Evolutionary conservation across 2,329 filamentous ascomycete species (phyloP).

Genomic region (Fusarium veterinarium): DNA sequence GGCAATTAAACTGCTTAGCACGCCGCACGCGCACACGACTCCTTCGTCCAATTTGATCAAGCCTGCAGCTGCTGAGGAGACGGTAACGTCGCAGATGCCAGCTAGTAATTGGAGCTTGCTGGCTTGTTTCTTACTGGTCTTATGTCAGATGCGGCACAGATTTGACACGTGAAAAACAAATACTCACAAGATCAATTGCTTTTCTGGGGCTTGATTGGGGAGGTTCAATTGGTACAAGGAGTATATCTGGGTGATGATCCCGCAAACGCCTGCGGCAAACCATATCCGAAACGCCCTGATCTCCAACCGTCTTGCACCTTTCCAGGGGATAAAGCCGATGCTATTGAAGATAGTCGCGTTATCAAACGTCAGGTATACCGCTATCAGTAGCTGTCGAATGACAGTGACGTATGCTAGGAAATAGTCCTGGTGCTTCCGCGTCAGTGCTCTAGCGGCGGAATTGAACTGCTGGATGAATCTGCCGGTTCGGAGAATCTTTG

Average conservation of each 20-base stretch:
- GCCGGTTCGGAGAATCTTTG: constrained; percentile 9
- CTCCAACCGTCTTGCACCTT: constrained; percentile 13
- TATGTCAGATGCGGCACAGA: constrained; percentile 11
- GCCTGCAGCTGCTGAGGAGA: constrained; percentile 20
- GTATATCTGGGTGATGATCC: constrained; percentile 13
- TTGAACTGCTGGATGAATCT: constrained; percentile 8
- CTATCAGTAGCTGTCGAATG: constrained; percentile 14
- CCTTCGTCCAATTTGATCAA: constrained; percentile 18
- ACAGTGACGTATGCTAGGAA: constrained; percentile 14
- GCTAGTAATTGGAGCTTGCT: constrained; percentile 6
- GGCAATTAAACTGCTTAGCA: constrained; percentile 16
- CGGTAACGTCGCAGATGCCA: constrained; percentile 8
- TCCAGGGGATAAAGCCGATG: constrained; percentile 26
- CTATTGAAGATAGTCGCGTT: constrained; percentile 23
- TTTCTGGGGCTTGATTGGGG: neutral
- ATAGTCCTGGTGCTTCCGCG: constrained; percentile 4
- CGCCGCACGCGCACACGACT: constrained; percentile 5
- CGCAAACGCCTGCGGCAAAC: constrained; percentile 6
- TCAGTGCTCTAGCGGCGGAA: neutral
- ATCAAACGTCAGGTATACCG: constrained; percentile 15
- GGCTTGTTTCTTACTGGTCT: constrained; percentile 5
- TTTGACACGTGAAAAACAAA: neutral
- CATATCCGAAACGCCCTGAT: constrained; percentile 15
- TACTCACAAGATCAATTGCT: constrained; percentile 12
- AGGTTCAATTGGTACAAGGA: constrained; percentile 11